Evolutionary conservation across 805 yeast genomes (phyloP).

Genomic region (Metschnikowia kunwiensis): DNA sequence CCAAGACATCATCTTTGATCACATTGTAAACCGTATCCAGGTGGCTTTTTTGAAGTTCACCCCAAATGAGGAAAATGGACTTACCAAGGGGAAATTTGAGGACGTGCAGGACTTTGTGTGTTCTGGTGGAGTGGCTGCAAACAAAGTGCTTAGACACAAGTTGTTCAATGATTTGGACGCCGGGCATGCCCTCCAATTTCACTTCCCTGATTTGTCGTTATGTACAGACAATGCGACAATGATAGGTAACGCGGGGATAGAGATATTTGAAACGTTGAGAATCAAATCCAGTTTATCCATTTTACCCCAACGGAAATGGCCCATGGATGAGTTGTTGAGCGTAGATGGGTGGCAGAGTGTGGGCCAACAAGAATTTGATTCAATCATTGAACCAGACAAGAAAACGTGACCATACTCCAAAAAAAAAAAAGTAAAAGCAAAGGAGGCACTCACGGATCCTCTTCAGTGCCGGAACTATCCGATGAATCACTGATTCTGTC

Average conservation of each 20-base stretch:
- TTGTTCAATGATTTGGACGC: conserved; percentile 37
- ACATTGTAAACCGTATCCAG: conserved; percentile 62
- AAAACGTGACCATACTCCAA: too few relatives aligned
- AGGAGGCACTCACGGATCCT: too few relatives aligned
- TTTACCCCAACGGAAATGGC: conserved; percentile 82
- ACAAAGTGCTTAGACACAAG: conserved; percentile 50
- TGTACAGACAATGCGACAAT: conserved; percentile 96
- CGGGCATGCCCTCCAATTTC: conserved; percentile 32
- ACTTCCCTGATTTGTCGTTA: conserved; percentile 65
- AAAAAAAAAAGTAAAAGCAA: too few relatives aligned
- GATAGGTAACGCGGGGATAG: conserved; percentile 98
- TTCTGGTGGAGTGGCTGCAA: conserved; percentile 95
- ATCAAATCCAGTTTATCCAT: conserved; percentile 50
- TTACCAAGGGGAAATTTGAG: conserved; percentile 33
- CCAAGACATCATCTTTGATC: conserved; percentile 69
- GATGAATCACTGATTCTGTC: conserved; percentile 9
- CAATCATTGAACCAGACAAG: conserved; percentile 6
- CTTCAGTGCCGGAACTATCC: too few relatives aligned
- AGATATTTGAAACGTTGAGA: conserved; percentile 59
- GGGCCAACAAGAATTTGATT: conserved; percentile 9
- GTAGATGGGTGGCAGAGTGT: conserved; percentile 50
- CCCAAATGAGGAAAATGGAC: conserved; percentile 19
- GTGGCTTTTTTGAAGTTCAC: conserved; percentile 44
- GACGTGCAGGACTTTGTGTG: conserved; percentile 60
- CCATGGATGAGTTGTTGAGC: conserved; percentile 49